A percentile compares a stretch with the other conserved stretches of the same genome.
These are phyloP conservation scores for Penicillium sp. DNA, from an alignment of 2,329 filamentous ascomycete species.

Conservation along the genomic window DNA sequence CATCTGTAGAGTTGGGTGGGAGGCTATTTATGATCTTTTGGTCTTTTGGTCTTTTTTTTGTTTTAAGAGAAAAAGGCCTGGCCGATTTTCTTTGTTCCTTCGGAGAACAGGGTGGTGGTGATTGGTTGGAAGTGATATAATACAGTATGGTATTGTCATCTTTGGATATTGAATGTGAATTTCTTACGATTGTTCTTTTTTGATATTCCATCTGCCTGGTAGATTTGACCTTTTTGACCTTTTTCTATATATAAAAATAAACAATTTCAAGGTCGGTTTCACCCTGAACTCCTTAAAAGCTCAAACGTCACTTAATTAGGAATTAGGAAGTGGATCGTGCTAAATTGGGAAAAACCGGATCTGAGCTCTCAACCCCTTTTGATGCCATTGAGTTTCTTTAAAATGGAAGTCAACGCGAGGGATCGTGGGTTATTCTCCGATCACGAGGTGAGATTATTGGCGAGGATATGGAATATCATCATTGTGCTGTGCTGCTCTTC, in stretches of 20 bases:
- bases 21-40: background rate
- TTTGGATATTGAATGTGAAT: background rate
- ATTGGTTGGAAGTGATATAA: background rate
- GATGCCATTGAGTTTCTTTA: constrained; percentile 3
- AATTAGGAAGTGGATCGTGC: constrained; percentile 25
- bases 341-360: background rate
- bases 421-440: constrained; percentile 25
- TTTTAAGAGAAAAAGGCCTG: background rate
- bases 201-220: background rate
- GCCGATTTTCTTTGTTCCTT: constrained; percentile 13
- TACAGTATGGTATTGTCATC: constrained; percentile 6
- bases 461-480: background rate
- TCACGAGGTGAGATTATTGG: constrained; percentile 14
- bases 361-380: constrained; percentile 16
- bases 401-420: constrained; percentile 21
- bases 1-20: constrained; percentile 16
- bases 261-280: background rate
- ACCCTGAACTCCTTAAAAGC: background rate
- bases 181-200: background rate
- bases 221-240: no score
- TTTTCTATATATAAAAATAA: background rate
- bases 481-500: constrained; percentile 2
- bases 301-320: background rate
- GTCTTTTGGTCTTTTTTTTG: background rate
- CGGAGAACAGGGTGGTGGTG: background rate